A percentile compares a stretch with the other conserved stretches of the same genome.
Conservation (phyloP, 1,284 basidiomycete species). For the Ceratobasidium sp. region DNA sequence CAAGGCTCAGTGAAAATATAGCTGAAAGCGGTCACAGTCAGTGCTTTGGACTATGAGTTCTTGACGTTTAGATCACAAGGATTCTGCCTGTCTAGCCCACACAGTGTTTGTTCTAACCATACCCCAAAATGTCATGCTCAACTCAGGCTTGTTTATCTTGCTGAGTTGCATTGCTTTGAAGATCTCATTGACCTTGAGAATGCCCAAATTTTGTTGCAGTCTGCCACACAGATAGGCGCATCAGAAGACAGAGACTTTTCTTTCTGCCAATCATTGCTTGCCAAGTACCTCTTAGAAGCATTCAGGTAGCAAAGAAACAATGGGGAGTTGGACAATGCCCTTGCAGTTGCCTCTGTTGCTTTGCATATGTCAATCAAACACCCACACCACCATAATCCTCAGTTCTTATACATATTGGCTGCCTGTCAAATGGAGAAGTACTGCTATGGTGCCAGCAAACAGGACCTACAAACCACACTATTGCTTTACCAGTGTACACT, state of each 20-base stretch:
- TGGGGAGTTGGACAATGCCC: not conserved
- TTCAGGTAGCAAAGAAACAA: not conserved
- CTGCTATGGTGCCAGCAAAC: not conserved
- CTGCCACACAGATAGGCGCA: not conserved
- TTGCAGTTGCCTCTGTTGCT: not conserved
- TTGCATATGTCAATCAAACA: not conserved
- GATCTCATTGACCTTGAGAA: constrained; percentile 4
- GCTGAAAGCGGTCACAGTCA: too few relatives aligned
- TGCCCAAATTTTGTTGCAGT: not conserved
- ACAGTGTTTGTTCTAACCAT: too few relatives aligned
- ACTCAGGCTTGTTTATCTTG: not conserved
- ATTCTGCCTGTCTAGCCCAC: too few relatives aligned
- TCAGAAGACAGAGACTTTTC: not conserved
- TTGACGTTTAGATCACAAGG: too few relatives aligned
- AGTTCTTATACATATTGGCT: not conserved
- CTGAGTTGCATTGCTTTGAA: constrained; percentile 3
- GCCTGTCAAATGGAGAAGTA: not conserved
- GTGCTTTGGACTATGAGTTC: too few relatives aligned
- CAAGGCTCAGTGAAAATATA: too few relatives aligned
- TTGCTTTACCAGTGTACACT: not conserved
- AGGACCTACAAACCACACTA: not conserved
- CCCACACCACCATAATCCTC: not conserved
- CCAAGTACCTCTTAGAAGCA: not conserved
- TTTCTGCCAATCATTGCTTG: not conserved
- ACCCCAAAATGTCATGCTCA: not conserved